A percentile compares a stretch with the other conserved stretches of the same genome.
Evolutionary conservation across 108 stramenopile species (phyloP).

Genomic region (Cyclostephanos tholiformis): DNA sequence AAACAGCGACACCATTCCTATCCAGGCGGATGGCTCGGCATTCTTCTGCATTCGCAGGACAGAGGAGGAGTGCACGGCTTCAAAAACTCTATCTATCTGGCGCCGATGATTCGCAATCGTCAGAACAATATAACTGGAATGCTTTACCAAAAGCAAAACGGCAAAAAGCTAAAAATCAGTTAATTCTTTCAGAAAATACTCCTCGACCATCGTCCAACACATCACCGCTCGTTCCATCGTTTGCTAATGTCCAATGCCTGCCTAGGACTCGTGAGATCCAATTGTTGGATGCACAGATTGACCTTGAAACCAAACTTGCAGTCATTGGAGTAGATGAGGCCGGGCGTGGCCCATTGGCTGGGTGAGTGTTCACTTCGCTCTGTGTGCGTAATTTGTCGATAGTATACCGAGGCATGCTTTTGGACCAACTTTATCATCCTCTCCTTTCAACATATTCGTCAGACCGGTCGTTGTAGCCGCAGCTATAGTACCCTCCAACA

Average conservation of each 20-base stretch:
- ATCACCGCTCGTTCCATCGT: conserved; percentile 3
- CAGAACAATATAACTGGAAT: conserved; percentile 7
- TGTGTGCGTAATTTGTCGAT: not conserved
- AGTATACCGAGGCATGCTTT: not conserved
- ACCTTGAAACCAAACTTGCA: conserved; percentile 5
- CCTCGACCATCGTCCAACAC: not conserved
- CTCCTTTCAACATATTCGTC: not conserved
- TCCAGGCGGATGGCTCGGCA: not conserved
- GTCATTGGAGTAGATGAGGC: conserved; percentile 96
- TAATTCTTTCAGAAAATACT: conserved; percentile 4
- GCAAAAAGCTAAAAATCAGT: not conserved
- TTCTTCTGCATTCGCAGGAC: not conserved
- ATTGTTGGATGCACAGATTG: conserved; percentile 13
- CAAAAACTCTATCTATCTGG: not conserved
- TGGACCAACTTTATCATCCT: not conserved
- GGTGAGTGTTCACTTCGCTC: conserved; percentile 49
- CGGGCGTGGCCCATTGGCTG: conserved; percentile 97
- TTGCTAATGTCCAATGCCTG: conserved; percentile 13
- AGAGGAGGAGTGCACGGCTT: conserved; percentile 14
- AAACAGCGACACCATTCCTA: not conserved
- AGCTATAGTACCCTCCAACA: conserved; percentile 62
- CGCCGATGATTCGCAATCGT: conserved; percentile 7
- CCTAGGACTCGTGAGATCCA: conserved; percentile 39
- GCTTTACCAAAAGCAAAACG: conserved; percentile 4
- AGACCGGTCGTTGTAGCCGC: conserved; percentile 81